Evolutionary conservation across 768 basidiomycete genomes (phyloP).

Genomic region (Kwoniella heveanensis): DNA sequence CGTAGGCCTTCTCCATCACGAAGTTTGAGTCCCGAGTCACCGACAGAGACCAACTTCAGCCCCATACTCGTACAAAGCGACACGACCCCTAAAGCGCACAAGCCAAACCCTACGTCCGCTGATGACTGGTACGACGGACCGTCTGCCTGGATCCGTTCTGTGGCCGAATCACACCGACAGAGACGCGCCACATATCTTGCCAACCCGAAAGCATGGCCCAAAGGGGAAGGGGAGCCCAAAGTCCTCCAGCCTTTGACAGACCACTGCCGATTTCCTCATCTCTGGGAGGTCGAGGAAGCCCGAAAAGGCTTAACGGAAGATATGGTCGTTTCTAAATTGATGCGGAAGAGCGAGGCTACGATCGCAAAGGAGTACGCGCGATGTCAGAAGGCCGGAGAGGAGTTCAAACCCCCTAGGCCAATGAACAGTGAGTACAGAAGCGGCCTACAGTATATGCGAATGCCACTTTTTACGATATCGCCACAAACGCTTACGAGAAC

Average conservation of each 20-base stretch:
- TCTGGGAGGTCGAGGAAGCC: slow-evolving; percentile 17
- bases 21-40: slow-evolving; percentile 14
- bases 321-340: slow-evolving; percentile 4
- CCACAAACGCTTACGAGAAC: not conserved
- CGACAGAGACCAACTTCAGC: not conserved
- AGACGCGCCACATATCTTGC: slow-evolving; percentile 6
- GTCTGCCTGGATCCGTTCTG: slow-evolving; percentile 15
- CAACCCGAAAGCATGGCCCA: slow-evolving; percentile 17
- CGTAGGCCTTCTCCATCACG: slow-evolving; percentile 7
- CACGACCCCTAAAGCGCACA: not conserved
- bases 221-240: slow-evolving; percentile 14
- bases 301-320: slow-evolving; percentile 14
- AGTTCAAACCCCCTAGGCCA: slow-evolving; percentile 11
- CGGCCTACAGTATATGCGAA: too few species aligned
- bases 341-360: slow-evolving; percentile 15
- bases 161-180: slow-evolving; percentile 11
- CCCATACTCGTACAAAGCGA: not conserved
- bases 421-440: slow-evolving; percentile 16
- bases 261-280: slow-evolving; percentile 14
- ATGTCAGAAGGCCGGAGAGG: slow-evolving; percentile 15
- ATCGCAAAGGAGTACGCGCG: slow-evolving; percentile 8
- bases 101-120: not conserved
- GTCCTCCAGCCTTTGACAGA: slow-evolving; percentile 13
- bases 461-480: not conserved
- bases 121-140: slow-evolving; percentile 18